Evolutionary conservation across 116 monocot species (phyloP).

Genomic region (Trichopus zeylanicus): DNA sequence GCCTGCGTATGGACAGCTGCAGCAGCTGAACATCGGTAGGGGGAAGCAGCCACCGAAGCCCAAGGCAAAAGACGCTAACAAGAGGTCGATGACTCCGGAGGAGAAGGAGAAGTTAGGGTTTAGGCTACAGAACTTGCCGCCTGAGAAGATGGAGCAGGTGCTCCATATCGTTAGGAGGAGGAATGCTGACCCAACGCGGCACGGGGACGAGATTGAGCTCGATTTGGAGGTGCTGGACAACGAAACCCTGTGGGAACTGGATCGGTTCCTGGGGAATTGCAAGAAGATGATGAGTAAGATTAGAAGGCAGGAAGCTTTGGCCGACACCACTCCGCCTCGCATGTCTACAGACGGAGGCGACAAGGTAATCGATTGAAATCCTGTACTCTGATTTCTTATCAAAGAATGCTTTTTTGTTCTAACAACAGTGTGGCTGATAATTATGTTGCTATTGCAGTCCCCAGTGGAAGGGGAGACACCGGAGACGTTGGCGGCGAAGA

Average conservation of each 20-base stretch:
- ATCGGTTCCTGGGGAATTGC: constrained; percentile 58
- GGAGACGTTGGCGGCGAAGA: constrained; percentile 19
- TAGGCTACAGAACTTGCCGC: constrained; percentile 52
- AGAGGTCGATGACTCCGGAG: constrained; percentile 66
- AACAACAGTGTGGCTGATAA: not conserved
- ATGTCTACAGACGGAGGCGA: too few species aligned
- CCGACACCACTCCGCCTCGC: not conserved
- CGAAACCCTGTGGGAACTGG: constrained; percentile 89
- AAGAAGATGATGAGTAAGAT: constrained; percentile 56
- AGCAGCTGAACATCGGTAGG: constrained; percentile 2
- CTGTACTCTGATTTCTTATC: too few species aligned
- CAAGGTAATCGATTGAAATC: too few species aligned
- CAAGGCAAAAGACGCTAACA: constrained; percentile 61
- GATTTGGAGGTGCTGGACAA: constrained; percentile 71
- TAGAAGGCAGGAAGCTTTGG: constrained; percentile 30
- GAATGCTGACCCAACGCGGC: constrained; percentile 26
- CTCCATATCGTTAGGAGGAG: constrained; percentile 55
- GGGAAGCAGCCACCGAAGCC: constrained; percentile 65
- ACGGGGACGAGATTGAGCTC: constrained; percentile 78
- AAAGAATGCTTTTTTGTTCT: too few species aligned
- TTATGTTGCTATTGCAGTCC: not conserved
- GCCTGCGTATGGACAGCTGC: too few species aligned
- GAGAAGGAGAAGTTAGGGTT: constrained; percentile 67
- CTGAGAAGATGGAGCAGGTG: constrained; percentile 64
- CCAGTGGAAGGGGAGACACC: constrained; percentile 4